Evolutionary conservation across 2,329 filamentous ascomycete species (phyloP), one percentile per base, ranked within the genome.

Genomic region (Hymenoscyphus linearis): DNA sequence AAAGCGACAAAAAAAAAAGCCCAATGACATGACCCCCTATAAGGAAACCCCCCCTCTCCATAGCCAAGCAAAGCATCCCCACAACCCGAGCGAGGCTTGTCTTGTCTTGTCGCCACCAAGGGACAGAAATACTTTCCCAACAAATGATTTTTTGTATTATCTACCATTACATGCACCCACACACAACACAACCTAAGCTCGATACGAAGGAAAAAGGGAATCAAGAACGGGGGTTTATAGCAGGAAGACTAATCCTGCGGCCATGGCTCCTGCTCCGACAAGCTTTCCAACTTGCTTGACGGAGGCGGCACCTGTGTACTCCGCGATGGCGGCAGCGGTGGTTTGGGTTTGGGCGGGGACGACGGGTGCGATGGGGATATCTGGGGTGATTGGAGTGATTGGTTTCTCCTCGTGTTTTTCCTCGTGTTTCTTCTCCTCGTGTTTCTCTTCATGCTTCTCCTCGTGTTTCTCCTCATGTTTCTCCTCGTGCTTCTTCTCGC

Each of bases 251-350:
- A 36, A n/a, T 16, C 53, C 53, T 18, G 53, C 53, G 2, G 37
- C 2, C 12, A n/a, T n/a, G n/a, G n/a, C n/a, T n/a, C n/a, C n/a
- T n/a, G 31, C 53, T n/a, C 27, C 53, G 16, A 55, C 10, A 7
- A 34, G 13, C 22, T 26, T 55, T 18, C 53, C 53, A 14, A 55
- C 53, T 7, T 18, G 25, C 14, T 55, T 55, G 16, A 34, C 16
- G 3, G 27, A 22, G 9, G 56, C 56, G 25, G 56, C 25, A 18
- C 56, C 56, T 7, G 56, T 58, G 31, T 22, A 55, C 53, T 55
- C 27, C 10, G 27, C 9, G 5, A 25, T 4, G 16, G 16, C 26
- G 22, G 27, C 27, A 31, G n/a, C 40, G 5, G 40, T 22, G 9
- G 40, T 47, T 4, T n/a, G 22, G 3, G 40, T n/a, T 3, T n/a